Evolutionary conservation across 768 basidiomycete species (phyloP), one percentile per base, ranked within the genome.

Genomic region (Naganishia kalamii): DNA sequence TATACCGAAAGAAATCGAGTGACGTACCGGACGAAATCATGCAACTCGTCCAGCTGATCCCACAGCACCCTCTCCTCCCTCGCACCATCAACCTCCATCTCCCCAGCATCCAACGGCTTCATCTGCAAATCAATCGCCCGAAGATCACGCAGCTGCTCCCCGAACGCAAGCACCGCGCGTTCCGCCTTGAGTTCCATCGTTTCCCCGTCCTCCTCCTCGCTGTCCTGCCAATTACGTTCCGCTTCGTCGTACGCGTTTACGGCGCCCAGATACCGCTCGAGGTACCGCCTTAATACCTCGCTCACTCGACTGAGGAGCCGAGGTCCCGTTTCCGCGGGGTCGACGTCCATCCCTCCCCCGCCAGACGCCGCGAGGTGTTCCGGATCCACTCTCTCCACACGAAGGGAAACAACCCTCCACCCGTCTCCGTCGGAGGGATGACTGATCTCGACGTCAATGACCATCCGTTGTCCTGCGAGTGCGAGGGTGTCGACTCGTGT

Each of bases 341-440:
- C 41, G 21, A 46, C 60, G 27, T 61, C 46, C 60, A 47, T 61
- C 27, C 46, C 46, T 43, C 27, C 40, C 5, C 29, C 59, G n/a
- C 4, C 51, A 11, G 54, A 25, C 35, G 21, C 6, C 7, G 33
- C 23, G 7, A 57, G 35, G 25, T 57, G 54, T 27, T 57, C 54
- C 54, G 54, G 54, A 57, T 57, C 54, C 5, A 57, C 54, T 25
- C 54, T 17, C n/a, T 57, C 54, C 29, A 57, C 54, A 11, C 54
- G 33, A 23, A 57, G 35, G 19, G 54, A 57, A 40, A 37, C 27
- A 1, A 41, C 54, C 2, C 12, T 37, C 54, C 54, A 57, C n/a
- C 54, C 54, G 2, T 15, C 37, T 6, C 30, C 35, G n/a, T 27
- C 37, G 40, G 27, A 30, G 15, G 60, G 60, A 46, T 61, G 60